Conservation (phyloP, 257 asterid genomes). For the Verbena officinalis region DNA sequence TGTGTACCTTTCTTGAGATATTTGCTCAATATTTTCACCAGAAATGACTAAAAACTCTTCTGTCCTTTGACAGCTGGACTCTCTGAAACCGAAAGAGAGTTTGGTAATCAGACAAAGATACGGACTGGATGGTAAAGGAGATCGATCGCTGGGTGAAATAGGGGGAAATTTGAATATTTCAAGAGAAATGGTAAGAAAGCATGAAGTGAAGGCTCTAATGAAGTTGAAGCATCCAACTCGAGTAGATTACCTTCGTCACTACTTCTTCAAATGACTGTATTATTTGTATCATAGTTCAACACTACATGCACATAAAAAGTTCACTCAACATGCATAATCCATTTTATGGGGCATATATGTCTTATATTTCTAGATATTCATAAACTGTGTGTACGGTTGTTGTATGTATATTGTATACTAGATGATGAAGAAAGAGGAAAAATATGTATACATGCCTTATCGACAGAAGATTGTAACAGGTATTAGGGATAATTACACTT, state of each 20-base stretch:
- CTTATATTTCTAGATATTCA: too few species aligned
- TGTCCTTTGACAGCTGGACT: conserved; percentile 70
- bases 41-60: conserved; percentile 18
- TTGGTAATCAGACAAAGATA: conserved; percentile 93
- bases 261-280: conserved; percentile 44
- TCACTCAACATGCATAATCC: conserved; percentile 33
- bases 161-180: conserved; percentile 93
- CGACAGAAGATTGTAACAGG: too few species aligned
- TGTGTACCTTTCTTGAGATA: neutral
- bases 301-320: conserved; percentile 18
- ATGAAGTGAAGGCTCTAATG: conserved; percentile 94
- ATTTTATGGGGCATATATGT: too few species aligned
- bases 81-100: conserved; percentile 96
- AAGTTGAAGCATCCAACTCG: conserved; percentile 97
- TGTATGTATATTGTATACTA: too few species aligned
- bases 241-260: conserved; percentile 78
- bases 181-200: conserved; percentile 94
- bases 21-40: neutral
- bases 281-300: conserved; percentile 37
- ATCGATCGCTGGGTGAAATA: conserved; percentile 89
- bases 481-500: too few species aligned
- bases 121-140: conserved; percentile 94
- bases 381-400: too few species aligned
- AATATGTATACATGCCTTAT: too few species aligned
- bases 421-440: too few species aligned